Evolutionary conservation across 2,329 filamentous ascomycete genomes (phyloP).

Genomic region (Orbilia blumenaviensis): DNA sequence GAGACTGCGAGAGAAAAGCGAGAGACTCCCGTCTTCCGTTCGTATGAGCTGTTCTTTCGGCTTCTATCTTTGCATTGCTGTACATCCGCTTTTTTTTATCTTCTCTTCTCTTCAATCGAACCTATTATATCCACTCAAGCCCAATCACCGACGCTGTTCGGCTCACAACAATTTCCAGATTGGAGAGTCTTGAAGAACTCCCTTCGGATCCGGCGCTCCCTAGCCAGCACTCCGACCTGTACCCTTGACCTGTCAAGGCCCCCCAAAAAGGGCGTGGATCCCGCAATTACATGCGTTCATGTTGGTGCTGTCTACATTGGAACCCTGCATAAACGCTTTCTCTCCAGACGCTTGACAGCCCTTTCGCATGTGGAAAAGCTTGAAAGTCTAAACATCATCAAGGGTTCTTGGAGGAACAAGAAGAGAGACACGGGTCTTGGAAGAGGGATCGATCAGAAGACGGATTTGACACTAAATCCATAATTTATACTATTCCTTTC

Average conservation of each 20-base stretch:
- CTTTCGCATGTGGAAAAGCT: conserved; percentile 43
- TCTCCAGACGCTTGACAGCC: conserved; percentile 33
- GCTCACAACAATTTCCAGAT: conserved; percentile 41
- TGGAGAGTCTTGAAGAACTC: conserved; percentile 46
- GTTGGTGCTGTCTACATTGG: conserved; percentile 19
- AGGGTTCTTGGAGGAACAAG: conserved; percentile 6
- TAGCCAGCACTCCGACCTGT: conserved; percentile 24
- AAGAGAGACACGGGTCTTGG: conserved; percentile 7
- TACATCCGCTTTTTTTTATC: no score
- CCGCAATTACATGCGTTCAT: conserved; percentile 50
- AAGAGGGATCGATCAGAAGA: neutral
- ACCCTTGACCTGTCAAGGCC: conserved; percentile 39
- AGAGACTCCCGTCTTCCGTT: conserved; percentile 12
- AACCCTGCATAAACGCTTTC: conserved; percentile 44
- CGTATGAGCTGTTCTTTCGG: conserved; percentile 9
- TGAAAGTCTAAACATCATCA: conserved; percentile 29
- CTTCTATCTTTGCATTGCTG: conserved; percentile 14
- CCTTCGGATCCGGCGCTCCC: conserved; percentile 45
- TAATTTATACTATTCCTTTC: conserved; percentile 12
- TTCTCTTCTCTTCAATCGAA: conserved; percentile 22
- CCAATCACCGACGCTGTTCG: conserved; percentile 10
- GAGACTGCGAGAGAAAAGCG: neutral
- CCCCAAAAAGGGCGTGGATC: conserved; percentile 32
- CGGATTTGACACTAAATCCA: neutral
- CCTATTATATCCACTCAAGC: conserved; percentile 48